Evolutionary conservation across 352 stramenopile genomes (phyloP).

Genomic region (Phytophthora gonapodyides): DNA sequence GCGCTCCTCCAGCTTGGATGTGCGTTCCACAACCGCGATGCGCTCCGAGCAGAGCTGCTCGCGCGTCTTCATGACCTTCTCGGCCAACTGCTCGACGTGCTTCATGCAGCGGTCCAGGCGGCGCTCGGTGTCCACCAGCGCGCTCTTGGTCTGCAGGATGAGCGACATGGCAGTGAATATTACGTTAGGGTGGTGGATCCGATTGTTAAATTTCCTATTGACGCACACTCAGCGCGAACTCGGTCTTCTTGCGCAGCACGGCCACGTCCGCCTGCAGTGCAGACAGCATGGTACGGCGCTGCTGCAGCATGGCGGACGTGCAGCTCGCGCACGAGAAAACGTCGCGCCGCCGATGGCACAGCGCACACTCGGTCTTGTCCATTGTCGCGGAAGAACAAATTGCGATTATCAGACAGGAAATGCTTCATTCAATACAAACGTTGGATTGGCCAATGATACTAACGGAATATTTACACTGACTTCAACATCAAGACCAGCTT

Average conservation of each 20-base stretch:
- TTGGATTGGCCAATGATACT: conserved; percentile 6
- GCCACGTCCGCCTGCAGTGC: conserved; percentile 79
- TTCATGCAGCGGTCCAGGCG: conserved; percentile 58
- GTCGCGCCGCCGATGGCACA: conserved; percentile 54
- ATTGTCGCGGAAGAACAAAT: conserved; percentile 18
- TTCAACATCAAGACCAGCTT: neutral
- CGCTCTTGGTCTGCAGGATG: conserved; percentile 47
- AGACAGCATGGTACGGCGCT: conserved; percentile 75
- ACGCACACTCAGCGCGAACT: conserved; percentile 65
- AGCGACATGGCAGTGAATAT: neutral
- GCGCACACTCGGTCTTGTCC: conserved; percentile 54
- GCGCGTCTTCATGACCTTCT: conserved; percentile 72
- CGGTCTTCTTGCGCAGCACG: conserved; percentile 80
- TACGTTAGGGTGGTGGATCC: conserved; percentile 1
- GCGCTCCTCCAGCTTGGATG: conserved; percentile 53
- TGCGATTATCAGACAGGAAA: neutral
- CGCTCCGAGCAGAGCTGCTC: conserved; percentile 74
- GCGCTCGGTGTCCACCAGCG: conserved; percentile 56
- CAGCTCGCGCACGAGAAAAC: conserved; percentile 72
- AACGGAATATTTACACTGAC: neutral
- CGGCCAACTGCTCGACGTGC: conserved; percentile 55
- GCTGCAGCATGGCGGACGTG: conserved; percentile 70
- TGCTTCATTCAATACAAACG: neutral
- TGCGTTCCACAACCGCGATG: conserved; percentile 60
- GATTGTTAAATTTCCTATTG: conserved; percentile 2